phyloP scores from a whole-genome alignment of 352 stramenopile species.

The Globisporangium spinosum region DNA sequence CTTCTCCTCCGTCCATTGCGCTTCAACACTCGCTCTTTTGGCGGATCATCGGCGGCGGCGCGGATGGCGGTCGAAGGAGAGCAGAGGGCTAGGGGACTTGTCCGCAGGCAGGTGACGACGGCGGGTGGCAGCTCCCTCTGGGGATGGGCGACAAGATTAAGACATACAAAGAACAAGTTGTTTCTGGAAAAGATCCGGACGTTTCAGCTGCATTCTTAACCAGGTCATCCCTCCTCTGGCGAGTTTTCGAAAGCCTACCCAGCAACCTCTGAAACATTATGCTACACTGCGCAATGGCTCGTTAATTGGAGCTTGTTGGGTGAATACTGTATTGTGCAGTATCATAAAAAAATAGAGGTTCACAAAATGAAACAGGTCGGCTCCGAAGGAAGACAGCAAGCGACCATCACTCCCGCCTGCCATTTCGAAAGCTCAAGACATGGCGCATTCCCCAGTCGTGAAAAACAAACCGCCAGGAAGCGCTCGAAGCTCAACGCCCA shows the following conservation, averaged over 20 bases:
- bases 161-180: background rate
- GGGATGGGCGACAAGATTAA: conserved; percentile 1
- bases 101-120: background rate
- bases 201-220: background rate
- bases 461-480: conserved; percentile 11
- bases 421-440: conserved; percentile 1
- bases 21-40: conserved; percentile 10
- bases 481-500: background rate
- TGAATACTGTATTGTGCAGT: background rate
- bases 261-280: background rate
- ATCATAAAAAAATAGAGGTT: background rate
- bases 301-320: conserved; percentile 4
- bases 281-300: background rate
- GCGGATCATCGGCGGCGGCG: background rate
- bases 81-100: background rate
- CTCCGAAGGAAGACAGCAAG: background rate
- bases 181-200: background rate
- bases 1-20: conserved; percentile 5
- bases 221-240: conserved; percentile 7
- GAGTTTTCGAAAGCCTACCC: conserved; percentile 4
- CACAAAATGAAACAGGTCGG: background rate
- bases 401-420: conserved; percentile 9
- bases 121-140: background rate
- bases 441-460: conserved; percentile 10
- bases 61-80: too few species aligned